Evolutionary conservation across 2,329 filamentous ascomycete genomes (phyloP), one percentile per base, ranked within the genome.

Genomic region (Endothia cerciana): DNA sequence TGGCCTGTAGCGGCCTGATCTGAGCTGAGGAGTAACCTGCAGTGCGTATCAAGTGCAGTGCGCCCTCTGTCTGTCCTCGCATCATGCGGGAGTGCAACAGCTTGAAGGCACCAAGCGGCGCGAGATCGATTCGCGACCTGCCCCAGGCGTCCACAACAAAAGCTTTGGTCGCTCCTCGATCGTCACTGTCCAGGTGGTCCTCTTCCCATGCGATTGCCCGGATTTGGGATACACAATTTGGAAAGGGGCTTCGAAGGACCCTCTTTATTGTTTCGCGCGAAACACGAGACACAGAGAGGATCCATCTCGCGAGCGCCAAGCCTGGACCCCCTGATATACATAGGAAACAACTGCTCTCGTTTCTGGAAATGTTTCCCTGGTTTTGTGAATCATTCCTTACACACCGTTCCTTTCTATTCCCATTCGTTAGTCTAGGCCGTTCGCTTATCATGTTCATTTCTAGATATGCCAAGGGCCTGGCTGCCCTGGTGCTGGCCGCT

Each of bases 361-460:
- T 51, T 51, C 47, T 30, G 25, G 2, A 28, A 15, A 51, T 51
- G 47, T 30, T 51, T 51, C 45, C 4, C 10, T 10, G n/a, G 45
- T 49, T 49, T 49, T 22, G 45, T 49, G 4, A 17, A 51, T 6
- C 13, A 17, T 51, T 22, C 1, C 36, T 56, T 36, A 5, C 28
- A 17, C 28, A n/a, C n/a, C n/a, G n/a, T 38, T 38, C 13, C 6
- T n/a, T 56, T 38, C 19, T 2, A 6, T 22, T 13, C 3, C 49
- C 17, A 40, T 22, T 17, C n/a, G 22, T 41, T 60, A 25, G 36
- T 33, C 45, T 15, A 11, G 30, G 30, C 5, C 17, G 6, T 51
- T 57, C 22, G 15, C 25, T 62, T n/a, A 60, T 7, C 22, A 66
- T 66, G 64, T 25, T 64, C 30, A 40, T 60, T 49, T 66, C 40